These are phyloP conservation scores for Fusarium paranaense DNA, from an alignment of 2,329 filamentous ascomycete genomes.

Conservation along the genomic window DNA sequence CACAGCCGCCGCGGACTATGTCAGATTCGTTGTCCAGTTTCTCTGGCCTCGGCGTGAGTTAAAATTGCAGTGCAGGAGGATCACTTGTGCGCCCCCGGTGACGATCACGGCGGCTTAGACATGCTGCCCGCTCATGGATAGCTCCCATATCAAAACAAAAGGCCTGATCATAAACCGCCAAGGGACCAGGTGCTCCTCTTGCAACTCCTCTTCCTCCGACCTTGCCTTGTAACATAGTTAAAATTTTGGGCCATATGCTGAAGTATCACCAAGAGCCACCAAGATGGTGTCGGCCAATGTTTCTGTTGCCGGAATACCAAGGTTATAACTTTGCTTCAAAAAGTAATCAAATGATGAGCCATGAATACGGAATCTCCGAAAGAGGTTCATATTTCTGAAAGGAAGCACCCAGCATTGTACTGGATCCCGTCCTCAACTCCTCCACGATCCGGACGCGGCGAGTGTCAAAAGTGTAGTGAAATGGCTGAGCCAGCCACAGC, in stretches of 20 bases:
- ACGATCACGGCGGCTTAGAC: no score
- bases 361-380: background rate
- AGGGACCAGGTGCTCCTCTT: no score
- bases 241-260: no score
- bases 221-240: no score
- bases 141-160: no score
- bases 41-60: background rate
- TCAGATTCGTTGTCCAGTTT: background rate
- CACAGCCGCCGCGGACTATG: background rate
- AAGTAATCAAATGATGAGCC: background rate
- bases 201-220: no score
- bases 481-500: background rate
- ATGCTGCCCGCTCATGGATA: no score
- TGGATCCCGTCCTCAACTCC: background rate
- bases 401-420: background rate
- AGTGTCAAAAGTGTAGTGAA: background rate
- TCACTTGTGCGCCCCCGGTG: no score
- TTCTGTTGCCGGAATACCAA: background rate
- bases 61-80: background rate
- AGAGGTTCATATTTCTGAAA: background rate
- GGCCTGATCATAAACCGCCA: no score
- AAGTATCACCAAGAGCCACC: background rate
- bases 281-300: background rate
- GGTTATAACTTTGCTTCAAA: background rate
- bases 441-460: background rate